Percentiles rank a stretch among this genome's conserved stretches.
Conservation (phyloP, 768 basidiomycete species). For the Gyrodon lividus region DNA sequence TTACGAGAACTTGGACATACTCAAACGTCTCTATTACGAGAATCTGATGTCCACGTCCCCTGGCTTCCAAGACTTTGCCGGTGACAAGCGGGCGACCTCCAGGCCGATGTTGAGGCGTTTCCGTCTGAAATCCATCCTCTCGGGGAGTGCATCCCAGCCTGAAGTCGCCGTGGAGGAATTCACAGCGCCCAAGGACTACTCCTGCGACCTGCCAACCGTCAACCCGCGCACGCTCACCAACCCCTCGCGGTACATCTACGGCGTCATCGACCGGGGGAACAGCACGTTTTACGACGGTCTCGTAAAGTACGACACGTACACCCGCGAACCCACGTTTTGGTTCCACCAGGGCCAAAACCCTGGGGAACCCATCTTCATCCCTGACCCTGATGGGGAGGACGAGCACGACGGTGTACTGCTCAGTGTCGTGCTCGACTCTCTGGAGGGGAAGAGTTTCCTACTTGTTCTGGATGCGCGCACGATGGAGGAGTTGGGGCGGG, state of each 20-base stretch:
- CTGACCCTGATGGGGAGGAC: slow-evolving; percentile 15
- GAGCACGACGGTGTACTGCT: slow-evolving; percentile 31
- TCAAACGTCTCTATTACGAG: slow-evolving; percentile 24
- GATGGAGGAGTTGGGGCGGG: slow-evolving; percentile 27
- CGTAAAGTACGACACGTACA: slow-evolving; percentile 26
- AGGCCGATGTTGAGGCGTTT: slow-evolving; percentile 14
- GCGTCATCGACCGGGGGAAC: slow-evolving; percentile 3
- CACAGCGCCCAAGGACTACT: background rate
- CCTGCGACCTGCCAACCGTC: slow-evolving; percentile 26
- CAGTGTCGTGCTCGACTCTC: slow-evolving; percentile 24
- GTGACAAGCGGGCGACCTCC: background rate
- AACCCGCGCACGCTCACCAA: slow-evolving; percentile 18
- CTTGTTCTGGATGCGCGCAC: slow-evolving; percentile 25
- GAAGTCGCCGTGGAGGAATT: slow-evolving; percentile 1
- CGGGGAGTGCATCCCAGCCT: background rate
- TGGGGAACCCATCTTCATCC: slow-evolving; percentile 28
- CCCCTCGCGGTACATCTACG: slow-evolving; percentile 20
- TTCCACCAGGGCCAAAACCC: slow-evolving; percentile 14
- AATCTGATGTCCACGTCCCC: slow-evolving; percentile 9
- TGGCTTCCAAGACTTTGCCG: background rate
- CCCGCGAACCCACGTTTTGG: slow-evolving; percentile 12
- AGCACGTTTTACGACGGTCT: slow-evolving; percentile 20
- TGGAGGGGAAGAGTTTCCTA: slow-evolving; percentile 17
- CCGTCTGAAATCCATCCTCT: slow-evolving; percentile 12
- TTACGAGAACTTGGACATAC: slow-evolving; percentile 20